Evolutionary conservation across 495 filamentous ascomycete genomes (phyloP), one percentile per base, ranked within the genome.

Genomic region (Lasiosphaeriaceae sp.): DNA sequence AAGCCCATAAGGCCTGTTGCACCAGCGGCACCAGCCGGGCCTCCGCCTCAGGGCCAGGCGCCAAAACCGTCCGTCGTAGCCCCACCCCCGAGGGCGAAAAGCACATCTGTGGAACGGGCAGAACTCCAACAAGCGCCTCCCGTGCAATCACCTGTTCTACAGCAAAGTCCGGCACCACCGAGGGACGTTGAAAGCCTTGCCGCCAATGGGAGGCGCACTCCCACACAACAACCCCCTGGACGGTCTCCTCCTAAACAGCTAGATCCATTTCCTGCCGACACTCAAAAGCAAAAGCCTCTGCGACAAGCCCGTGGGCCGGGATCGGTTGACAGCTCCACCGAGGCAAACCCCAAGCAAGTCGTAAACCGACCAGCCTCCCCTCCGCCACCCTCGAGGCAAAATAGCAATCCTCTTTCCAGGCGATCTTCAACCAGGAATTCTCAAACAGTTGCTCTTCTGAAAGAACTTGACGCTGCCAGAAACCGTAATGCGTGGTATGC

Each of bases 401-500:
- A 71, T 20, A 82, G 77, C 62, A 81, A 80, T 64, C 74, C 74
- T 19, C 45, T 81, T 14, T 70, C 71, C 17, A 66, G 78, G 39
- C 75, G 73, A 55, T 77, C 77, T 11, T 82, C 80, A 12, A 73
- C 70, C 16, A 65, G 80, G 29, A 83, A 81, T 50, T 83, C 80
- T 2, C 80, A 83, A 55, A 80, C 79, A 11, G 85, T 87, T 39
- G 77, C 81, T 0, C 65, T 94, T 44, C 74, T 89, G 21, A 88
- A 90, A 64, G 95, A 97, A 59, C 79, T 99, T 5, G 92, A 97
- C 65, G 74, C 83, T 3, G 77, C 86, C 11, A 90, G 88, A 66
- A 90, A 86, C 61, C 85, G 87, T 22, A 97, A 96, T 69, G 92
- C 93, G 1, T 99, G 94, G 94, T 97, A 94, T 72, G 91, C 91